Evolutionary conservation across 2,329 filamentous ascomycete species (phyloP).

Genomic region (Pseudocercospora pini-densiflorae): DNA sequence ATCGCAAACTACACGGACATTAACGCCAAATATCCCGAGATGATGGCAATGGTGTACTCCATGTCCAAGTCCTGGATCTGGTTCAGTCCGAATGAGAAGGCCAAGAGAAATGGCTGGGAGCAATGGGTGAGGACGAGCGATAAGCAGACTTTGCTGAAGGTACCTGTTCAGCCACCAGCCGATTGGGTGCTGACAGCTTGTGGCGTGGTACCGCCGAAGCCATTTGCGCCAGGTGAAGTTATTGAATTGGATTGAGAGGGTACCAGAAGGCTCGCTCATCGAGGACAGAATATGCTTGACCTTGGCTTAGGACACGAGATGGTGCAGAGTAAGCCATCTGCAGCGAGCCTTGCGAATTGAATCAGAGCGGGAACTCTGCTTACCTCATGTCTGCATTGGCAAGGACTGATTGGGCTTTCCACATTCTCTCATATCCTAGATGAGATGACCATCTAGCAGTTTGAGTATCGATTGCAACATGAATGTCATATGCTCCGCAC

Average conservation of each 20-base stretch:
- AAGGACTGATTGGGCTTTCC: too few relatives aligned
- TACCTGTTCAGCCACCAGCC: not conserved
- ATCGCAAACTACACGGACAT: not conserved
- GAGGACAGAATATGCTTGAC: not conserved
- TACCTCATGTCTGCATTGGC: too few relatives aligned
- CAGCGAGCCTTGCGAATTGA: not conserved
- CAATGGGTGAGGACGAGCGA: not conserved
- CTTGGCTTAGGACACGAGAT: not conserved
- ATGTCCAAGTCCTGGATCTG: not conserved
- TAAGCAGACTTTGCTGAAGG: not conserved
- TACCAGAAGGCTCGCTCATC: not conserved
- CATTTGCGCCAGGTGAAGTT: not conserved
- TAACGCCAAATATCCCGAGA: not conserved
- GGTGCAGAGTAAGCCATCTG: not conserved
- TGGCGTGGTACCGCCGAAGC: not conserved
- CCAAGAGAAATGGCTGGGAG: not conserved
- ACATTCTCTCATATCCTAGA: too few relatives aligned
- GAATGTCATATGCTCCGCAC: too few relatives aligned
- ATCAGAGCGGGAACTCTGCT: not conserved
- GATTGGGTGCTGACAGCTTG: not conserved
- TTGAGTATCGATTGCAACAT: too few relatives aligned
- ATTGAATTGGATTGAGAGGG: not conserved
- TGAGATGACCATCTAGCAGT: too few relatives aligned
- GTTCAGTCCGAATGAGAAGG: not conserved
- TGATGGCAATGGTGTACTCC: constrained; percentile 3